These are phyloP conservation scores for Diaporthe ampelina DNA, from an alignment of 2,329 filamentous ascomycete species.

Conservation along the genomic window DNA sequence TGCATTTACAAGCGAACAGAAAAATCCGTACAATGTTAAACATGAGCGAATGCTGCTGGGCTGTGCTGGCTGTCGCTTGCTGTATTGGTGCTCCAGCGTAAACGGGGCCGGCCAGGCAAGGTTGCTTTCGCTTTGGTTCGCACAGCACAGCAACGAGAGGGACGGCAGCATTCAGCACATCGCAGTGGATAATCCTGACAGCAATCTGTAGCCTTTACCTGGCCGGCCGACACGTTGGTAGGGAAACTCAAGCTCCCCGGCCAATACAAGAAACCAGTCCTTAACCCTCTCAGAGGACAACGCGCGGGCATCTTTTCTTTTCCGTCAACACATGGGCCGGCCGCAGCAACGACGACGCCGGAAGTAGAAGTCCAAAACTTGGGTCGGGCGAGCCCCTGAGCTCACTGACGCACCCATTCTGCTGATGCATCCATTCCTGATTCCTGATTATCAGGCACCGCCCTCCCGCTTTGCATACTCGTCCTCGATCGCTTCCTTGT, in stretches of 20 bases:
- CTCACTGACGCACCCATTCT: neutral
- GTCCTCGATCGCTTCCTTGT: conserved; percentile 73
- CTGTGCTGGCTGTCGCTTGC: too few relatives aligned
- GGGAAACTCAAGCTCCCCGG: too few relatives aligned
- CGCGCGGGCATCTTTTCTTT: neutral
- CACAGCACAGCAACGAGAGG: neutral
- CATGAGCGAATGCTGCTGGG: neutral
- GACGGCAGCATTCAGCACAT: neutral
- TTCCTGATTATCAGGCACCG: conserved; percentile 62
- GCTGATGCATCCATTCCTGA: neutral
- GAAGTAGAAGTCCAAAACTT: neutral
- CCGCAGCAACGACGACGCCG: neutral
- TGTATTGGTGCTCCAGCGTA: too few relatives aligned
- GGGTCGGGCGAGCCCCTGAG: neutral
- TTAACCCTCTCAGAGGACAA: neutral
- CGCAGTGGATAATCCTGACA: neutral
- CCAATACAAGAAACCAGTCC: conserved; percentile 1
- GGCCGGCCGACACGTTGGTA: too few relatives aligned
- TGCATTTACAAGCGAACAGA: neutral
- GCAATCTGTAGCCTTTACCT: neutral
- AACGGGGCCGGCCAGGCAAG: neutral
- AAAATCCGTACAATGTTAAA: neutral
- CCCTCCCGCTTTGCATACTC: conserved; percentile 75
- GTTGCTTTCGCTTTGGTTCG: neutral
- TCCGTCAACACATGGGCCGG: neutral